These are phyloP conservation scores for Gossypium stocksii DNA, from an alignment of 345 rosid genomes.

Conservation along the genomic window DNA sequence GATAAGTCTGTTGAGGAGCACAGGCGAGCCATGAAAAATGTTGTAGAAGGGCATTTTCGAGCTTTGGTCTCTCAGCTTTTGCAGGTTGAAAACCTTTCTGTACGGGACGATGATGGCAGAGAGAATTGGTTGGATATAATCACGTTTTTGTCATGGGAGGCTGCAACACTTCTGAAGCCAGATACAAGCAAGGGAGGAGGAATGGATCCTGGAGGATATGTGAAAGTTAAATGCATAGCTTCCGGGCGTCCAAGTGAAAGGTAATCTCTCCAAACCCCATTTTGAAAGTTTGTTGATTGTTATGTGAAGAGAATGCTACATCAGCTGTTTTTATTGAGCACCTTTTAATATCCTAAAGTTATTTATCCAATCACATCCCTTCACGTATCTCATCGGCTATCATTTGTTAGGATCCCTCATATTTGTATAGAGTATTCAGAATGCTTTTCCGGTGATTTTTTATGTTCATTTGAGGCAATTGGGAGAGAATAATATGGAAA, in stretches of 20 bases:
- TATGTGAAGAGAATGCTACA: background rate
- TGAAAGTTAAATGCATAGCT: slow-evolving; percentile 92
- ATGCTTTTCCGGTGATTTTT: background rate
- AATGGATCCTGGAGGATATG: slow-evolving; percentile 99
- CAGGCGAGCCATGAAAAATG: slow-evolving; percentile 62
- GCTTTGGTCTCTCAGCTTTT: slow-evolving; percentile 79
- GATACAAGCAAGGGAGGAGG: slow-evolving; percentile 91
- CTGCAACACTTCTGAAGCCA: slow-evolving; percentile 86
- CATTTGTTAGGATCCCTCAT: background rate
- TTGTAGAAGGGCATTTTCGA: slow-evolving; percentile 86
- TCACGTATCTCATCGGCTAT: background rate
- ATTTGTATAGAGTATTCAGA: background rate
- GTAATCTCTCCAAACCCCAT: slow-evolving; percentile 33
- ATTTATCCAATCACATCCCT: background rate
- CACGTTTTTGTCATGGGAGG: slow-evolving; percentile 92
- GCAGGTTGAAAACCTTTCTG: slow-evolving; percentile 65
- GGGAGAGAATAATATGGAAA: background rate
- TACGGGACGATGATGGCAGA: slow-evolving; percentile 57
- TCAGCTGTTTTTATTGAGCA: background rate
- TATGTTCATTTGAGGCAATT: background rate
- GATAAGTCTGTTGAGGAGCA: slow-evolving; percentile 62
- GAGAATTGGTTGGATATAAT: slow-evolving; percentile 91
- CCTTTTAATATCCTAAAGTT: background rate
- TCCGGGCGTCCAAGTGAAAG: slow-evolving; percentile 79
- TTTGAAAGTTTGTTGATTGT: background rate